Percentiles rank a stretch among this genome's conserved stretches.
Conservation (phyloP, 805 yeast species). For the Starmerella stigmatis region DNA sequence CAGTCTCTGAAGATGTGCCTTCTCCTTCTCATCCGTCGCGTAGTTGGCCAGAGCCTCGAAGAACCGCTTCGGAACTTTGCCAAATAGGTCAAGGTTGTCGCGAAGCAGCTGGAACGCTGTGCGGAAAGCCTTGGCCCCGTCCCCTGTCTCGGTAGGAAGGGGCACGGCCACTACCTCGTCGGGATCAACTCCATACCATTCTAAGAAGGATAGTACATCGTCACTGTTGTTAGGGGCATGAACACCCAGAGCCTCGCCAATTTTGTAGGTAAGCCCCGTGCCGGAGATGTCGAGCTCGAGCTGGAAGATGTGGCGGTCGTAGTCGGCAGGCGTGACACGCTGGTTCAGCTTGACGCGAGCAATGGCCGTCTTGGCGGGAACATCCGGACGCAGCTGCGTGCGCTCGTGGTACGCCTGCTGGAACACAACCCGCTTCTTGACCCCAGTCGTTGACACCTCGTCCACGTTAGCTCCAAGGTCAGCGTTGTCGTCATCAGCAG, state of each 20-base stretch:
- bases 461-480: constrained; percentile 31
- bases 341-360: constrained; percentile 86
- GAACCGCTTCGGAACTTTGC: constrained; percentile 92
- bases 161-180: constrained; percentile 61
- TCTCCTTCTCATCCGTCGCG: constrained; percentile 62
- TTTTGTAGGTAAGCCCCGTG: constrained; percentile 81
- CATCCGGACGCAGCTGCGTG: constrained; percentile 72
- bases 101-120: constrained; percentile 71
- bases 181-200: constrained; percentile 60
- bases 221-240: constrained; percentile 74
- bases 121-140: constrained; percentile 45
- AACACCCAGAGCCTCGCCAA: constrained; percentile 94
- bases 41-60: constrained; percentile 69
- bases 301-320: constrained; percentile 91
- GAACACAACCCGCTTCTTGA: constrained; percentile 53
- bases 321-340: constrained; percentile 80
- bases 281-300: constrained; percentile 87
- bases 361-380: constrained; percentile 71
- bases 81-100: constrained; percentile 78
- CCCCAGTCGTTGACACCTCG: constrained; percentile 40
- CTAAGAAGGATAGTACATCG: constrained; percentile 58
- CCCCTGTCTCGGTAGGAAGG: constrained; percentile 42
- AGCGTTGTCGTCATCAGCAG: constrained; percentile 27
- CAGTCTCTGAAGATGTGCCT: constrained; percentile 48
- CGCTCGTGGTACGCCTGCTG: constrained; percentile 60